phyloP scores from a whole-genome alignment of 2,329 filamentous ascomycete genomes.

The Aschersonia sp. region DNA sequence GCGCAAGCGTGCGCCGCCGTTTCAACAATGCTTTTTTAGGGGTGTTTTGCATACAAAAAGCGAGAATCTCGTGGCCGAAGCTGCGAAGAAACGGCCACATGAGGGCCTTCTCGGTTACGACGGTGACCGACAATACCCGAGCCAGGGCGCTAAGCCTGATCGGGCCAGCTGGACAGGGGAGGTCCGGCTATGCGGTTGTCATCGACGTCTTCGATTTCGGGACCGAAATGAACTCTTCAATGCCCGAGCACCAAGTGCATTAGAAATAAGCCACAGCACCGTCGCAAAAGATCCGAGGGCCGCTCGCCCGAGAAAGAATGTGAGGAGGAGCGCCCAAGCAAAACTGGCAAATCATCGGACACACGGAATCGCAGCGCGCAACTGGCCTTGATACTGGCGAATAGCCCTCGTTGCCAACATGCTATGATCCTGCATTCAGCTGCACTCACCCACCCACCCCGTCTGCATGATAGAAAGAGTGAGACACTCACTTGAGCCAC shows the following conservation, averaged over 20 bases:
- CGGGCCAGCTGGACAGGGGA: not conserved
- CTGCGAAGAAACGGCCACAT: too few species aligned
- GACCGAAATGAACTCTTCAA: conserved; percentile 2
- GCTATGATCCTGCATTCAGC: too few species aligned
- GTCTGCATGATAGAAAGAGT: too few species aligned
- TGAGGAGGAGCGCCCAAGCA: too few species aligned
- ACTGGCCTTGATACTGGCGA: too few species aligned
- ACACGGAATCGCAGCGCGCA: too few species aligned
- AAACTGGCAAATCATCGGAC: too few species aligned
- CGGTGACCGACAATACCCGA: not conserved
- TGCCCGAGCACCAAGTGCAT: conserved; percentile 1
- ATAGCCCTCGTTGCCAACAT: too few species aligned
- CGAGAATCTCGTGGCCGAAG: too few species aligned
- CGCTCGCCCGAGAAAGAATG: not conserved
- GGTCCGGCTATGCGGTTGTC: not conserved
- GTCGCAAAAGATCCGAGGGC: not conserved
- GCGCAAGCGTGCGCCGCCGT: not conserved
- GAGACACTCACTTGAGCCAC: too few species aligned
- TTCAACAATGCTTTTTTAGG: not conserved
- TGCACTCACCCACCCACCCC: too few species aligned
- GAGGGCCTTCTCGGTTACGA: not conserved
- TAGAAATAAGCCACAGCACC: not conserved
- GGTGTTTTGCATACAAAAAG: too few species aligned
- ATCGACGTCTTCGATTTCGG: conserved; percentile 1
- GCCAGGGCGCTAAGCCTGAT: not conserved